A percentile compares a stretch with the other conserved stretches of the same genome.
Evolutionary conservation across 169 alveolate species (phyloP).

Genomic region (Plasmodium fragile): DNA sequence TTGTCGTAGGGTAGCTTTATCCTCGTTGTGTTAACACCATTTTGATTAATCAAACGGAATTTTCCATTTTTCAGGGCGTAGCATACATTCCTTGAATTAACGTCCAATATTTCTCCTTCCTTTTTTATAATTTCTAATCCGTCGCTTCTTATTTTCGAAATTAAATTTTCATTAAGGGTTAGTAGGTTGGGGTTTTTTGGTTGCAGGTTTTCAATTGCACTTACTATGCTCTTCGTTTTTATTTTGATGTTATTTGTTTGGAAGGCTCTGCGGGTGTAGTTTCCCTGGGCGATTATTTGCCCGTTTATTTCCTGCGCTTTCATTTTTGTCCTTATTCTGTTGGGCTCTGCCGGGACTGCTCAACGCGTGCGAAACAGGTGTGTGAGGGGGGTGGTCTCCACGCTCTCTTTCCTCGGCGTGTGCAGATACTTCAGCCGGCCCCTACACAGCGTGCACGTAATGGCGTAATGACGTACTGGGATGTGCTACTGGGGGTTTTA

Average conservation of each 20-base stretch:
- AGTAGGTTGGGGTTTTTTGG: conserved; percentile 3
- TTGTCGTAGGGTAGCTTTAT: conserved; percentile 61
- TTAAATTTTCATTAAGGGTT: conserved; percentile 39
- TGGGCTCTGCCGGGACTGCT: not conserved
- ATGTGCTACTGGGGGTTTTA: not conserved
- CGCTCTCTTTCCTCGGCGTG: not conserved
- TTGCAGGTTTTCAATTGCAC: conserved; percentile 8
- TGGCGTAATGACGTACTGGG: not conserved
- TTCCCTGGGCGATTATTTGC: conserved; percentile 23
- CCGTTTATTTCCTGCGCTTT: conserved; percentile 39
- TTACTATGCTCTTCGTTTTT: not conserved
- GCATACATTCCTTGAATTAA: conserved; percentile 66
- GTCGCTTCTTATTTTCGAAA: conserved; percentile 64
- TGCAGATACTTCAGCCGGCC: not conserved
- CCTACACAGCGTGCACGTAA: not conserved
- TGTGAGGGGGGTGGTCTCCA: not conserved
- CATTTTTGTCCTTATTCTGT: not conserved
- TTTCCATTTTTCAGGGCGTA: conserved; percentile 64
- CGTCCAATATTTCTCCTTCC: conserved; percentile 71
- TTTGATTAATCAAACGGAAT: conserved; percentile 74
- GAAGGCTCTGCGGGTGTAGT: conserved; percentile 35
- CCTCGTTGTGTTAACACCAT: conserved; percentile 63
- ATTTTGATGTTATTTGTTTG: conserved; percentile 29
- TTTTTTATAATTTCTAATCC: conserved; percentile 62
- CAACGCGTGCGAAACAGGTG: too few relatives aligned